These are phyloP conservation scores for Daldinia grandis DNA, from an alignment of 495 filamentous ascomycete genomes.

Conservation along the genomic window DNA sequence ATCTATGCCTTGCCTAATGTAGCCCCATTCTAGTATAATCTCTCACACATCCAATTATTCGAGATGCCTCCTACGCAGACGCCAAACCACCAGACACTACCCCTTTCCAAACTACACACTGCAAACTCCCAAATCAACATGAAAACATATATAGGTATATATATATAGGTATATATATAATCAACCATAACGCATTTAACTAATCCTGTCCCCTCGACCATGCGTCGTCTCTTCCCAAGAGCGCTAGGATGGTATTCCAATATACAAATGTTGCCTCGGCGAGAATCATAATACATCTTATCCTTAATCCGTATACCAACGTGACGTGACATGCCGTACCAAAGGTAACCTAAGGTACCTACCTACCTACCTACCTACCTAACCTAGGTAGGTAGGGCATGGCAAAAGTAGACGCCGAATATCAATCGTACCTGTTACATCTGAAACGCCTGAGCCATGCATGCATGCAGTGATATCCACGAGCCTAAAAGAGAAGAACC, in stretches of 20 bases:
- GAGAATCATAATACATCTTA: conserved; percentile 2
- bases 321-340: not conserved
- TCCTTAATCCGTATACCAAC: not conserved
- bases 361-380: conserved; percentile 4
- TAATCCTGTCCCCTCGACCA: not conserved
- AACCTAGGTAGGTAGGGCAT: not conserved
- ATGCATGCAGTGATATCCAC: conserved; percentile 13
- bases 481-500: not conserved
- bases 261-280: conserved; percentile 1
- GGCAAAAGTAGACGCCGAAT: conserved; percentile 2
- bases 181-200: not conserved
- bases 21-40: no score
- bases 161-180: not conserved
- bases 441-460: conserved; percentile 31
- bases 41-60: not conserved
- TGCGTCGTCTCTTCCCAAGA: not conserved
- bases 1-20: no score
- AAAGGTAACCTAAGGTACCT: not conserved
- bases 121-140: not conserved
- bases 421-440: conserved; percentile 7
- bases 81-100: no score
- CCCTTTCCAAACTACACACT: not conserved
- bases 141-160: not conserved
- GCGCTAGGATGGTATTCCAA: not conserved
- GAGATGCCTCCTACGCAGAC: not conserved